These are phyloP conservation scores for Lycium ferocissimum DNA, from an alignment of 257 asterid species.

Conservation along the genomic window DNA sequence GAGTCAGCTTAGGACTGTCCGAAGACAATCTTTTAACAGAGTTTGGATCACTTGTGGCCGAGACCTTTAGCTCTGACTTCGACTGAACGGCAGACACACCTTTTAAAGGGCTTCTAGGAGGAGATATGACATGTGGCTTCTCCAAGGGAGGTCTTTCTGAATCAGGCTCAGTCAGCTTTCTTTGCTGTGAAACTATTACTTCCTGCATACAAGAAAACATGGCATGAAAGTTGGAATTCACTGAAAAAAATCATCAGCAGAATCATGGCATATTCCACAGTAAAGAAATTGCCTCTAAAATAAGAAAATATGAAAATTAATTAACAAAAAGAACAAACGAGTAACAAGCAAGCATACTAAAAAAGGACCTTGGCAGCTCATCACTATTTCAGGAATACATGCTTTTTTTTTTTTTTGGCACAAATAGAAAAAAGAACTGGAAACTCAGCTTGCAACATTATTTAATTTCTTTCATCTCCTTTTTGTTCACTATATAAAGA, in stretches of 20 bases:
- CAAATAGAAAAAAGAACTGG: constrained; percentile 8
- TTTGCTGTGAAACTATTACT: constrained; percentile 49
- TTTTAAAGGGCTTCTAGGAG: constrained; percentile 62
- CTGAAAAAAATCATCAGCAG: not conserved
- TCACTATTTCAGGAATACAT: not conserved
- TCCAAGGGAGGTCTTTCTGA: constrained; percentile 44
- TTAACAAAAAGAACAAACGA: not conserved
- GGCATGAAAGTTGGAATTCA: constrained; percentile 19
- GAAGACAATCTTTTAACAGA: constrained; percentile 48
- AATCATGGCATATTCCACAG: not conserved
- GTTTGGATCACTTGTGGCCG: constrained; percentile 39
- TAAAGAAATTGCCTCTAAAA: not conserved
- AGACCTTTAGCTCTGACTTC: constrained; percentile 49
- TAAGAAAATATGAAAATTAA: not conserved
- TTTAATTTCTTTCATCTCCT: not conserved
- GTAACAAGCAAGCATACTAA: not conserved
- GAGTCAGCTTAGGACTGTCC: constrained; percentile 51
- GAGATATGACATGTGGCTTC: constrained; percentile 40
- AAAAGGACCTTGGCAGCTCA: not conserved
- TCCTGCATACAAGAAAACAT: constrained; percentile 44
- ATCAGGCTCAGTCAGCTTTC: constrained; percentile 39
- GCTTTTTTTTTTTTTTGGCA: not conserved
- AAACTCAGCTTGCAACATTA: not conserved
- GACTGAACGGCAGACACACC: constrained; percentile 33
- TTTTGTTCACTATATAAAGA: constrained; percentile 1